These are phyloP conservation scores for Mucor irregularis DNA, from an alignment of 371 early-diverging fungal genomes.

Conservation along the genomic window DNA sequence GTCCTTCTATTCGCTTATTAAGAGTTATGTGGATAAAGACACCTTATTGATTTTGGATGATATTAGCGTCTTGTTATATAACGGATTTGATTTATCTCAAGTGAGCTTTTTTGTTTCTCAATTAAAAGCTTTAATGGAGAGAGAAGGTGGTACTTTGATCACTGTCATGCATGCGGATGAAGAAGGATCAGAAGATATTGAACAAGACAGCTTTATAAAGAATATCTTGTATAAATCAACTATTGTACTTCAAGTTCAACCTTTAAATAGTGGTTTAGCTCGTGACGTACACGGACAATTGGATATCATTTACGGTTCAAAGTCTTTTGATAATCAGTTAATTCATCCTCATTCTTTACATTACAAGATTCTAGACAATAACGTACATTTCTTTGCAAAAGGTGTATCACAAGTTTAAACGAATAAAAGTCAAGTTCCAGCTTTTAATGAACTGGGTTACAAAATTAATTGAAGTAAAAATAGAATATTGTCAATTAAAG, in stretches of 20 bases:
- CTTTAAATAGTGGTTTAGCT: constrained; percentile 64
- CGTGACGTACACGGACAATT: constrained; percentile 72
- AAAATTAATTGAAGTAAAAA: too few relatives aligned
- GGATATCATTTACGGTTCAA: constrained; percentile 52
- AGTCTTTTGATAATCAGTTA: constrained; percentile 13
- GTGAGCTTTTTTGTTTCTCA: constrained; percentile 49
- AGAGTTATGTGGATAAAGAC: constrained; percentile 15
- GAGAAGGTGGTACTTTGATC: constrained; percentile 58
- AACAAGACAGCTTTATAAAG: constrained; percentile 58
- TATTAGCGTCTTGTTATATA: constrained; percentile 55
- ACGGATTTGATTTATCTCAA: constrained; percentile 49
- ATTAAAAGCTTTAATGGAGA: constrained; percentile 43
- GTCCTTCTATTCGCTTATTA: constrained; percentile 24
- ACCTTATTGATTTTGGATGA: constrained; percentile 67
- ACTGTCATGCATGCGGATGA: constrained; percentile 65
- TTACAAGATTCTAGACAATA: constrained; percentile 69
- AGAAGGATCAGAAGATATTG: constrained; percentile 48
- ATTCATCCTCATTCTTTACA: constrained; percentile 48
- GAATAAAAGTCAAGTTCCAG: too few relatives aligned
- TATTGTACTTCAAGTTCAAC: constrained; percentile 58
- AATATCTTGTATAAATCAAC: constrained; percentile 51
- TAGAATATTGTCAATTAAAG: too few relatives aligned
- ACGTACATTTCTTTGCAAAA: constrained; percentile 69
- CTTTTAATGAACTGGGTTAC: too few relatives aligned
- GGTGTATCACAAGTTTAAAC: constrained; percentile 52